Evolutionary conservation across 1,139 yeast genomes (phyloP).

Genomic region (Scheffersomyces segobiensis): DNA sequence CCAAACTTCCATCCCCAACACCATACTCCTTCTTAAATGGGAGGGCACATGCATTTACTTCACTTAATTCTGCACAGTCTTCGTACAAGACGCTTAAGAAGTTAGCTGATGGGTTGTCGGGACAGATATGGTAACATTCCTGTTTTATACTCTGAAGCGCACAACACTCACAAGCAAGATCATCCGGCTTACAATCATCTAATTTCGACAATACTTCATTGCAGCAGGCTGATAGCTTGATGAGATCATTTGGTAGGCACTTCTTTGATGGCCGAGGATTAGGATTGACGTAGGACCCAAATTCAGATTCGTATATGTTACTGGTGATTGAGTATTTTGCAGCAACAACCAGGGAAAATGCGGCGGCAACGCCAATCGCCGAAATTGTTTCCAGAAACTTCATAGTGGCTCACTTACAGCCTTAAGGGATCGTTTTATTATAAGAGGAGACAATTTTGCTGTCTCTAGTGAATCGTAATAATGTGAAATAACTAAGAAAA

Average conservation of each 20-base stretch:
- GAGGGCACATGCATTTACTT: conserved; percentile 51
- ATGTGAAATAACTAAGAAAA: not conserved
- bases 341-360: not conserved
- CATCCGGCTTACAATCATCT: conserved; percentile 52
- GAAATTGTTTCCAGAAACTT: not conserved
- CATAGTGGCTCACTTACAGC: not conserved
- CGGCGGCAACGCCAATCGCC: not conserved
- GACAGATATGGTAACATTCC: conserved; percentile 49
- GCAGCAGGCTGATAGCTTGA: conserved; percentile 44
- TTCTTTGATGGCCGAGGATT: conserved; percentile 40
- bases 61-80: conserved; percentile 48
- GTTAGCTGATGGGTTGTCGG: conserved; percentile 48
- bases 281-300: conserved; percentile 49
- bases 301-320: conserved; percentile 21
- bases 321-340: not conserved
- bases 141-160: conserved; percentile 49
- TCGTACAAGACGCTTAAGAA: conserved; percentile 45
- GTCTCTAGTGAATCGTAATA: not conserved
- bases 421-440: not conserved
- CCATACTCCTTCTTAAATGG: conserved; percentile 42
- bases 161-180: conserved; percentile 57
- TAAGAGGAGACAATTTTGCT: not conserved
- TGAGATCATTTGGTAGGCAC: conserved; percentile 44
- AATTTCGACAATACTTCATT: conserved; percentile 45
- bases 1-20: not conserved